These are phyloP conservation scores for Ambispora gerdemannii DNA, from an alignment of 192 early-diverging fungal genomes.

Conservation along the genomic window DNA sequence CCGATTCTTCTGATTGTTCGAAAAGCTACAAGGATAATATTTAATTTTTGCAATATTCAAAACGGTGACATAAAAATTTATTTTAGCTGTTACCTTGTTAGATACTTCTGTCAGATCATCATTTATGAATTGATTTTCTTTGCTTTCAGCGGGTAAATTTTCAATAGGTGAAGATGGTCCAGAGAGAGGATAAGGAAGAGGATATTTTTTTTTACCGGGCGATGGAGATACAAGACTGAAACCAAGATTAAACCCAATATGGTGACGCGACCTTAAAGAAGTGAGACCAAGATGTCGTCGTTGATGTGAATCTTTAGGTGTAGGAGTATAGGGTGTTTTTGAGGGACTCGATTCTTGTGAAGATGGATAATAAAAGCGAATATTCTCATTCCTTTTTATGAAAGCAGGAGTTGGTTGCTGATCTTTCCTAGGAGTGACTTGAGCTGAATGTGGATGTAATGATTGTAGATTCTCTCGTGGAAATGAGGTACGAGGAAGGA, in stretches of 20 bases:
- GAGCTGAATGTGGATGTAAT: background rate
- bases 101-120: no score
- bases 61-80: no score
- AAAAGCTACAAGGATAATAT: background rate
- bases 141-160: no score
- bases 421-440: no score
- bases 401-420: background rate
- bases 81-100: no score
- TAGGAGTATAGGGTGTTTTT: background rate
- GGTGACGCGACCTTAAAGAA: background rate
- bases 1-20: background rate
- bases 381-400: background rate
- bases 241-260: no score
- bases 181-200: background rate
- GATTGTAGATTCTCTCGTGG: background rate
- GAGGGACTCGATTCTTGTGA: background rate
- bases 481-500: background rate
- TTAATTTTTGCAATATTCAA: no score
- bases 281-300: background rate
- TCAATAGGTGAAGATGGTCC: background rate
- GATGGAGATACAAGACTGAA: background rate
- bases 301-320: background rate
- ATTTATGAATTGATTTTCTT: no score
- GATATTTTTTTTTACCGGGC: background rate
- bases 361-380: background rate